Conservation (phyloP, 768 basidiomycete species). For the Exidia glandulosa region DNA sequence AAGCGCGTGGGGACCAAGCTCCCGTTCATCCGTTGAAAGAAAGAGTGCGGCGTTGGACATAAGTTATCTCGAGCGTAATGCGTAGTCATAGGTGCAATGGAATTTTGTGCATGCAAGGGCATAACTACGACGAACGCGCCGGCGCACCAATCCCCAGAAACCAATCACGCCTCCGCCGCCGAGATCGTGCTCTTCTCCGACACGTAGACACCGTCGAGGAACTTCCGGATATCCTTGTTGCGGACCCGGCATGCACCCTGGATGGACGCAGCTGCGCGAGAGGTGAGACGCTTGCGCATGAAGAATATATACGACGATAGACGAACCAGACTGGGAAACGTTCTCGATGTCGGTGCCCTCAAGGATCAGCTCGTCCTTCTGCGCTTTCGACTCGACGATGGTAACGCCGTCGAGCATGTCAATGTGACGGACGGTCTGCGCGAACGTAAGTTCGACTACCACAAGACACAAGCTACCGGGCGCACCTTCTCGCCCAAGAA, state of each 20-base stretch:
- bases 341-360: constrained; percentile 94
- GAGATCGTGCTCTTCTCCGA: constrained; percentile 64
- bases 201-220: constrained; percentile 87
- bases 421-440: constrained; percentile 81
- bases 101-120: not conserved
- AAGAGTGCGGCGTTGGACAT: not conserved
- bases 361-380: constrained; percentile 91
- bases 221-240: constrained; percentile 99
- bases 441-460: not conserved
- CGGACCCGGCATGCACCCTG: constrained; percentile 93
- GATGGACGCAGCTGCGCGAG: constrained; percentile 71
- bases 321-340: constrained; percentile 87
- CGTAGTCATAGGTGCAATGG: not conserved
- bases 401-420: constrained; percentile 84
- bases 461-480: not conserved
- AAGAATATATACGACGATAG: not conserved
- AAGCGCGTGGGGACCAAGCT: constrained; percentile 74
- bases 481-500: constrained; percentile 88
- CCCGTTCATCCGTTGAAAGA: constrained; percentile 60
- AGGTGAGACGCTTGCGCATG: constrained; percentile 1
- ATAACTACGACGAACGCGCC: not conserved
- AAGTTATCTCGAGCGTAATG: not conserved
- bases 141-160: not conserved
- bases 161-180: constrained; percentile 18
- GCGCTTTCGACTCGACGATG: constrained; percentile 74